Evolutionary conservation across 169 alveolate genomes (phyloP).

Genomic region (Hepatocystis sp.): DNA sequence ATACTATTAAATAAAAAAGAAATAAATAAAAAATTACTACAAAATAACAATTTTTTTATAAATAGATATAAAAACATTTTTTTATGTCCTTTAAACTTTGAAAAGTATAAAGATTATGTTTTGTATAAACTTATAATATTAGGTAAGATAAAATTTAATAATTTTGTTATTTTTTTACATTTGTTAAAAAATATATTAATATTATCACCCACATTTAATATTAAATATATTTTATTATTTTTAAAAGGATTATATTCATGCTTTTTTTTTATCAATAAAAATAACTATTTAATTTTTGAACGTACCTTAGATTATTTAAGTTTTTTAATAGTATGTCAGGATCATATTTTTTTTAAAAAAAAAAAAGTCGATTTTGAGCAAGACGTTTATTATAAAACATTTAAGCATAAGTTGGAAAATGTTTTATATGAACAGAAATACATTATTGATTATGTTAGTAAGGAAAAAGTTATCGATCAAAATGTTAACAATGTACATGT

Average conservation of each 20-base stretch:
- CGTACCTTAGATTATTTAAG: conserved; percentile 30
- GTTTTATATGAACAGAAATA: no score
- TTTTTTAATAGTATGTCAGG: conserved; percentile 10
- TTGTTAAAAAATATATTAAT: conserved; percentile 7
- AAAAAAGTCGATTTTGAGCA: not conserved
- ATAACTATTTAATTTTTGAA: conserved; percentile 51
- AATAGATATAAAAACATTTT: not conserved
- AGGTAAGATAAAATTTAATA: conserved; percentile 28
- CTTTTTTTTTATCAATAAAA: conserved; percentile 17
- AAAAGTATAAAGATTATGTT: conserved; percentile 12
- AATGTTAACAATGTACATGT: no score
- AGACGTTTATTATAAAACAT: not conserved
- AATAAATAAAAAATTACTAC: no score
- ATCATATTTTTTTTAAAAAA: not conserved
- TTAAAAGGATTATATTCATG: conserved; percentile 16
- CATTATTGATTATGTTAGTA: no score
- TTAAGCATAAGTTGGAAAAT: no score
- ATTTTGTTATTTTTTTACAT: conserved; percentile 24
- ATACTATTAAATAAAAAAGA: no score
- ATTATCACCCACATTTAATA: conserved; percentile 22
- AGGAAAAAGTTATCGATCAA: no score
- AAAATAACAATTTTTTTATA: conserved; percentile 3
- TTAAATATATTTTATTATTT: conserved; percentile 21
- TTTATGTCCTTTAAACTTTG: not conserved
- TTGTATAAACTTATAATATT: conserved; percentile 20